A percentile compares a stretch with the other conserved stretches of the same genome.
phyloP scores from a whole-genome alignment of 768 basidiomycete genomes.

The Pulveroboletus sp. region DNA sequence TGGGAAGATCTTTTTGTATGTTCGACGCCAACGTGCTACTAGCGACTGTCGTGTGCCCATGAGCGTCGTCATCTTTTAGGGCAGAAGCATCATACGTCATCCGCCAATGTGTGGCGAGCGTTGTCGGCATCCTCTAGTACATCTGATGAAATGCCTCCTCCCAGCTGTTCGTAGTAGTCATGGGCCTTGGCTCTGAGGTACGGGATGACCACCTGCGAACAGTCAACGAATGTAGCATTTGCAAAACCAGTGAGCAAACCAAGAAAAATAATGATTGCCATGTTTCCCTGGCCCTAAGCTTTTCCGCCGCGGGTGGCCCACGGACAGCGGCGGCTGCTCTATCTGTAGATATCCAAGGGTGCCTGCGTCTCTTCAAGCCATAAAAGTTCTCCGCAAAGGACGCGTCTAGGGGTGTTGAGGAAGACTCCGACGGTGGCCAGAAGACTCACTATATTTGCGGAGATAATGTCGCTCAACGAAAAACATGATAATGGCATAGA shows the following conservation, averaged over 20 bases:
- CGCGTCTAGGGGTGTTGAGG: constrained; percentile 52
- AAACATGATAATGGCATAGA: constrained; percentile 85
- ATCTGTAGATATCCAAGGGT: constrained; percentile 65
- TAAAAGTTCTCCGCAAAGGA: constrained; percentile 97
- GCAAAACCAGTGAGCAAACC: constrained; percentile 42
- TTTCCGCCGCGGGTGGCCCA: constrained; percentile 59
- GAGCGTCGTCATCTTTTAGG: not conserved
- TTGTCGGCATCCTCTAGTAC: constrained; percentile 51
- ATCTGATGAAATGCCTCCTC: constrained; percentile 74
- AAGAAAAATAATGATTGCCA: constrained; percentile 75
- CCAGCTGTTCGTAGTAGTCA: constrained; percentile 86
- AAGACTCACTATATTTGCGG: constrained; percentile 66
- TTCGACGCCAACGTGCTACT: constrained; percentile 48
- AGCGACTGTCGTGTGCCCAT: constrained; percentile 38
- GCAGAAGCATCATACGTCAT: constrained; percentile 41
- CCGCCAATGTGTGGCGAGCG: constrained; percentile 41
- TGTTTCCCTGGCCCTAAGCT: constrained; percentile 61
- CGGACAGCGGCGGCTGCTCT: constrained; percentile 64
- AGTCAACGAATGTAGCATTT: not conserved
- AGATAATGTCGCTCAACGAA: constrained; percentile 91
- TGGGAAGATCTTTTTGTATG: constrained; percentile 76
- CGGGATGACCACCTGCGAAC: constrained; percentile 67
- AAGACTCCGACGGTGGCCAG: not conserved
- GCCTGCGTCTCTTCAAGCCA: constrained; percentile 75
- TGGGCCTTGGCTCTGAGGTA: constrained; percentile 86